Evolutionary conservation across 2,329 filamentous ascomycete species (phyloP), one percentile per base, ranked within the genome.

Genomic region (Phaeosphaeriaceae sp.): DNA sequence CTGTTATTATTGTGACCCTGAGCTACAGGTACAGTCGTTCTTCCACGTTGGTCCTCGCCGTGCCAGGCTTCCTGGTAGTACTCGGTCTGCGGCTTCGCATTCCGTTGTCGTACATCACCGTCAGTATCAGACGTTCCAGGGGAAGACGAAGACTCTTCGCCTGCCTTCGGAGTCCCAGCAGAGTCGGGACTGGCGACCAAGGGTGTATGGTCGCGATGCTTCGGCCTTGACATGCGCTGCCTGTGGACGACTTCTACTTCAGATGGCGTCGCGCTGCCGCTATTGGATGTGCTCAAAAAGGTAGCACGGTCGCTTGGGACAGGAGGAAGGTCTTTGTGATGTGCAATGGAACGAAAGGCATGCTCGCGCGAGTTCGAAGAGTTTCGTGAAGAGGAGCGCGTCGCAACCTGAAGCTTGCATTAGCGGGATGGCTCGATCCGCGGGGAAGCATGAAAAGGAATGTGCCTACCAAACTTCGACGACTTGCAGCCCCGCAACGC

Each of bases 401-500:
- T 77, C 24, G 74, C 73, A 58, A 77, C 72, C 75, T 77, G 53
- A 20, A 22, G 40, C 42, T 50, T 13, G 19, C 25, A 31, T 53
- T 21, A 53, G 42, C 31, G 19, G 45, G 11, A 20, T 31, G 22
- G 15, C 7, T 1, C 31, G 9, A 48, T 19, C 15, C 47, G 24
- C 20, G 22, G 2, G 20, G 11, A 33, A 24, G 33, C 24, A 51
- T 7, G 13, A 13, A 53, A 48, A 48, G 60, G 61, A 33, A 41
- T 47, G 11, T 36, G 57, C 88, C 79, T 84, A 91, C 90, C 82
- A 87, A 87, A 73, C 88, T 91, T 72, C 88, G 88, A 53, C 92
- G 87, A 80, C 91, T 96, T 44, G 94, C 90, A 72, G 92, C 88
- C 19, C 91, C 92, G 46, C 93, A 93, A 71, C 91, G 89, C 74